Evolutionary conservation across 2,329 filamentous ascomycete species (phyloP), one percentile per base, ranked within the genome.

Genomic region (Graphilbum fragrans): DNA sequence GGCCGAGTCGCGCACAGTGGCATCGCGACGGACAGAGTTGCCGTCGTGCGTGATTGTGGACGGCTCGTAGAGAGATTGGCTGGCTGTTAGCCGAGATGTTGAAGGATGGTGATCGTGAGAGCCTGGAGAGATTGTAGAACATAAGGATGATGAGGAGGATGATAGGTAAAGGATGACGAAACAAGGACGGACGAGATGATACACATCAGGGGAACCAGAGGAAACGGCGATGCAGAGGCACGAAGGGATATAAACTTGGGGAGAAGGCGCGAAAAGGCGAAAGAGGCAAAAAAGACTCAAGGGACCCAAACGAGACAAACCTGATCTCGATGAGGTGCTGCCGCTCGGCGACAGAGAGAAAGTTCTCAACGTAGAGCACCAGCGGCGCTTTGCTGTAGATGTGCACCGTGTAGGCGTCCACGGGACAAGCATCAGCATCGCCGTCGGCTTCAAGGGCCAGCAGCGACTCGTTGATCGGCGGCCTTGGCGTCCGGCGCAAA

Each of bases 311-410:
- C 3, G 18, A 35, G 10, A 49, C 54, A n/a, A 39, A 73, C 70
- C 69, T 72, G 34, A 72, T 65, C 16, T 69, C 63, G 2, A 73
- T 55, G 18, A 75, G 52, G 48, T 72, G 65, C 25, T 49, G 45
- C 38, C 64, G 60, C 52, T 75, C 71, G 4, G 54, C 55, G 9
- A 48, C 45, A 14, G 58, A 62, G 41, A 75, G 47, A 48, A 75
- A 75, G 17, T 64, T 58, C 54, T 73, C 68, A 12, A 75, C 55
- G 45, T 75, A 75, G 4, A 75, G 50, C 3, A 75, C 67, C 31
- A 75, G 52, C 18, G 72, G 71, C 42, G 65, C 65, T 41, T 64
- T 61, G 35, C 61, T 70, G 42, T 68, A 53, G 20, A 74, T 58
- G 42, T 69, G 66, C 34, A 69, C 61, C 2, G 58, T 55, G 51